Percentiles rank a stretch among this genome's conserved stretches.
These are phyloP conservation scores for Pinus taeda DNA, from an alignment of 75 land plant genomes.

Conservation along the genomic window DNA sequence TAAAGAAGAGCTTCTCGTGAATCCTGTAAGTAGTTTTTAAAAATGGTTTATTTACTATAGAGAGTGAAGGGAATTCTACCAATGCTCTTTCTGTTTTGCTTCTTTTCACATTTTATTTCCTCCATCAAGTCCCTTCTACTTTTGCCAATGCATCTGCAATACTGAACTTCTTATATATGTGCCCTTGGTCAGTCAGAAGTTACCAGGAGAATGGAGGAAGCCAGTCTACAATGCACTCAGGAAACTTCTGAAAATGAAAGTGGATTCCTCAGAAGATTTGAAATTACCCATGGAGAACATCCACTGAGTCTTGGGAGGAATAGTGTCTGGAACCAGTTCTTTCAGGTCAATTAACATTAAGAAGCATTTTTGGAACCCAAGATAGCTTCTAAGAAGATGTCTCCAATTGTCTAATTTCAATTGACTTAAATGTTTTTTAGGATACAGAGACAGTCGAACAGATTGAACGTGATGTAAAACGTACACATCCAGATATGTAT, in stretches of 20 bases:
- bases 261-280: slow-evolving; percentile 69
- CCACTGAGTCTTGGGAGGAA: slow-evolving; percentile 87
- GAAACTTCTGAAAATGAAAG: slow-evolving; percentile 18
- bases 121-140: neutral
- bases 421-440: slow-evolving; percentile 30
- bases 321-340: slow-evolving; percentile 95
- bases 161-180: slow-evolving; percentile 21
- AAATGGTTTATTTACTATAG: neutral
- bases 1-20: slow-evolving; percentile 80
- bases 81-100: neutral
- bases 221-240: slow-evolving; percentile 17
- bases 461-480: slow-evolving; percentile 93
- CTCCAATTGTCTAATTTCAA: neutral
- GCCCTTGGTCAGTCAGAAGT: slow-evolving; percentile 74
- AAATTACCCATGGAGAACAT: slow-evolving; percentile 84
- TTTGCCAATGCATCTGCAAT: too few species aligned
- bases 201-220: slow-evolving; percentile 55
- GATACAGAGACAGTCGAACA: slow-evolving; percentile 92
- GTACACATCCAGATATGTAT: slow-evolving; percentile 96
- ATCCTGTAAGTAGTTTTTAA: slow-evolving; percentile 65
- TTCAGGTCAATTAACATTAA: slow-evolving; percentile 52
- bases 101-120: neutral
- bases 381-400: neutral
- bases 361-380: neutral
- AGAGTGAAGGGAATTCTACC: neutral